phyloP scores from a whole-genome alignment of 208 protist genomes.

The Leishmania major region DNA sequence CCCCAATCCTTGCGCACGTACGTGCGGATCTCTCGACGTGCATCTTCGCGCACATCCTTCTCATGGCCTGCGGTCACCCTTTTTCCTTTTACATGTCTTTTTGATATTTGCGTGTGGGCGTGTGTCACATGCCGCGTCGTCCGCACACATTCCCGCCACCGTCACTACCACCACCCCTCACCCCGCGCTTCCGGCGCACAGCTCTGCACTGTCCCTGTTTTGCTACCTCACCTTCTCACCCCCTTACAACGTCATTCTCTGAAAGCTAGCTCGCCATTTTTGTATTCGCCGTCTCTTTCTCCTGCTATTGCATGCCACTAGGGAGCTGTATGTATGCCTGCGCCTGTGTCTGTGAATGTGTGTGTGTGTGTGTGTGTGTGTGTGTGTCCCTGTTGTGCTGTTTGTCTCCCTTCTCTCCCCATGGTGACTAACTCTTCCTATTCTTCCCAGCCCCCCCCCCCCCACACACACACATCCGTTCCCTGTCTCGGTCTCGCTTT shows the following conservation, averaged over 20 bases:
- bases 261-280: neutral
- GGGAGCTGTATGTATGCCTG: neutral
- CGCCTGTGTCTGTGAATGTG: too few relatives aligned
- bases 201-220: neutral
- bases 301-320: neutral
- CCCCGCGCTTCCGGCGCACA: neutral
- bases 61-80: neutral
- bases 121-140: neutral
- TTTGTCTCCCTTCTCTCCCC: too few relatives aligned
- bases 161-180: too few relatives aligned
- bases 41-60: neutral
- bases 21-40: constrained; percentile 1
- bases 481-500: too few relatives aligned
- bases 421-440: neutral
- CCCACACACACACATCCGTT: too few relatives aligned
- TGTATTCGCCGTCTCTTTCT: neutral
- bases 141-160: neutral
- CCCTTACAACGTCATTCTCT: neutral
- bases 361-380: neutral
- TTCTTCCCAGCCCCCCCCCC: too few relatives aligned
- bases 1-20: neutral
- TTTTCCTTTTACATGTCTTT: neutral
- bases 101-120: neutral
- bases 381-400: neutral
- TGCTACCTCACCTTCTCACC: neutral